Percentiles rank a stretch among this genome's conserved stretches.
Conservation (phyloP, 2,329 filamentous ascomycete species). For the Dothideomycetes sp. region DNA sequence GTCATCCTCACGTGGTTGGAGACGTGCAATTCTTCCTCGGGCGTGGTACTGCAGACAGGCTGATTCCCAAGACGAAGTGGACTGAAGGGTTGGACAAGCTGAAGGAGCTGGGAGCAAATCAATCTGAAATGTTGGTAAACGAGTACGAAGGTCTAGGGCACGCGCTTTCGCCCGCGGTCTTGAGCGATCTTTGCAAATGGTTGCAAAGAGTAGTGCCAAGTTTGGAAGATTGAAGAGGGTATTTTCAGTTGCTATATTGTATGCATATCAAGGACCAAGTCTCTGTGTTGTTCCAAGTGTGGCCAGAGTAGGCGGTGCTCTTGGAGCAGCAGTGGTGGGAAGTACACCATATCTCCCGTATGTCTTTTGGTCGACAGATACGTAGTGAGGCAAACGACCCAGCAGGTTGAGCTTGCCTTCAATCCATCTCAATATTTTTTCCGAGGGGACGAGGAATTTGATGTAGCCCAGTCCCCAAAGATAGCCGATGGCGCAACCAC, state of each 20-base stretch:
- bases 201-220: conserved; percentile 32
- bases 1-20: conserved; percentile 27
- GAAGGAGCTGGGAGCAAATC: conserved; percentile 30
- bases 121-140: conserved; percentile 32
- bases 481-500: conserved; percentile 77
- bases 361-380: conserved; percentile 91
- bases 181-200: conserved; percentile 39
- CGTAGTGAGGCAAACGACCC: conserved; percentile 77
- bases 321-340: conserved; percentile 36
- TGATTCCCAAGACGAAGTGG: conserved; percentile 38
- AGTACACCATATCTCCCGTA: conserved; percentile 87
- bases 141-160: conserved; percentile 44
- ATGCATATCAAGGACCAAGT: conserved; percentile 51
- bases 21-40: conserved; percentile 37
- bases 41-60: conserved; percentile 38
- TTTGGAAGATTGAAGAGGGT: conserved; percentile 21
- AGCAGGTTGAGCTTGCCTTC: conserved; percentile 82
- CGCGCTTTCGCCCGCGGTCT: conserved; percentile 32
- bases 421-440: conserved; percentile 77
- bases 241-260: background rate
- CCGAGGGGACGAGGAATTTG: conserved; percentile 80
- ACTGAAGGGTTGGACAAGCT: conserved; percentile 35
- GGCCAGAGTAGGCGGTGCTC: conserved; percentile 20
- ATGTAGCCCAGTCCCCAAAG: conserved; percentile 81
- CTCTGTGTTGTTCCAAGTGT: conserved; percentile 54